Evolutionary conservation across 2,329 filamentous ascomycete genomes (phyloP), one percentile per base, ranked within the genome.

Genomic region (Bertia moriformis): DNA sequence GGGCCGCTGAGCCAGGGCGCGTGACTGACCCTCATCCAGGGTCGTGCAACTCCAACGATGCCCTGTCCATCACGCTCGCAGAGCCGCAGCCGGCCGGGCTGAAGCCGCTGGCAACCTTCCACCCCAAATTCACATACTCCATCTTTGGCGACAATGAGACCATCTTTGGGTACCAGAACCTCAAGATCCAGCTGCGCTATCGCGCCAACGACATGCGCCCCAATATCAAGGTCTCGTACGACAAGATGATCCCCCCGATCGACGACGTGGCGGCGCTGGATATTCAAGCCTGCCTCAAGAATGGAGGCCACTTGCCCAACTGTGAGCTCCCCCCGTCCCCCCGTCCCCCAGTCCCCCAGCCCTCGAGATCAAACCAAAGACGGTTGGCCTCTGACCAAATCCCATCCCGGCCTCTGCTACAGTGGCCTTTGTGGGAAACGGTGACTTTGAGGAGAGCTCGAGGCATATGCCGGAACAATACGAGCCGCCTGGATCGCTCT

Each of bases 111-210:
- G 69, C 72, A 18, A 71, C 73, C 19, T 96, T 98, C 58, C 70
- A 84, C 43, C 93, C 91, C 0, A 73, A 74, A 52, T 93, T 88
- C 56, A 95, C 89, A 14, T 94, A 96, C 58, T 67, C 85, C 1
- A 82, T 98, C 45, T 95, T 96, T 49, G 86, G 86, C 51, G 82
- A 96, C n/a, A 80, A 91, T 5, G 87, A 98, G 58, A 73, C 71
- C 19, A 89, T 96, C 46, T 88, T 93, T 49, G 89, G 89, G 27
- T 94, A 95, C 65, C 79, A 86, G 54, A 76, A 77, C 40, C 69
- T 94, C 40, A 75, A 76, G 46, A 79, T 96, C 52, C 73, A 75
- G 45, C 62, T 96, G 40, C 75, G 75, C 44, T 79, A 67, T 48
- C 65, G 75, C 52, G 69, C 71, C 14, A 70, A 66, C 54, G 83